Evolutionary conservation across 495 filamentous ascomycete genomes (phyloP).

Genomic region (Podospora fimiseda): DNA sequence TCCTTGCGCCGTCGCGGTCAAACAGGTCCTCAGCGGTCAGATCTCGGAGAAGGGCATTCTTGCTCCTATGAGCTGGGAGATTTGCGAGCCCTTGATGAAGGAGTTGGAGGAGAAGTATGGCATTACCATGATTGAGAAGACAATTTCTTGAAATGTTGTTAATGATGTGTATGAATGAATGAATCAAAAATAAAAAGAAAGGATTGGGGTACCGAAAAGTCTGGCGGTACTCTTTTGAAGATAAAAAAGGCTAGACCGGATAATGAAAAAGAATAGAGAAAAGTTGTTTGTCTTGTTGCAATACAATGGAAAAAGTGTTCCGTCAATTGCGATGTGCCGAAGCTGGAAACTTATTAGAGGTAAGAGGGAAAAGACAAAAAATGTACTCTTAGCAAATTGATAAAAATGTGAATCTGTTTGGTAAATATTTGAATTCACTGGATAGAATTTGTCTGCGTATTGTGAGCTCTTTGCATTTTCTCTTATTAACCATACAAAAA

Average conservation of each 20-base stretch:
- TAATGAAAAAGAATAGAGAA: no score
- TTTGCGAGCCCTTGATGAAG: conserved; percentile 65
- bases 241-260: no score
- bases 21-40: conserved; percentile 77
- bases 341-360: no score
- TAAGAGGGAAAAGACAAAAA: no score
- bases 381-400: no score
- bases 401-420: no score
- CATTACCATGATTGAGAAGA: conserved; percentile 32
- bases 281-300: no score
- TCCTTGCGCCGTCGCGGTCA: conserved; percentile 51
- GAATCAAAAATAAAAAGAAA: conserved; percentile 5
- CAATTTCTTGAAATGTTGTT: conserved; percentile 19
- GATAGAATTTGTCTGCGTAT: no score
- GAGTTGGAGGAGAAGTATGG: conserved; percentile 39
- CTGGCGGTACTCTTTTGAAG: not conserved
- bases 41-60: conserved; percentile 72
- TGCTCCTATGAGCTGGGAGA: conserved; percentile 70
- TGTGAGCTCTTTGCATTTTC: no score
- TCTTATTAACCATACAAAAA: no score
- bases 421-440: no score
- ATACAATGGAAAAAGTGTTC: no score
- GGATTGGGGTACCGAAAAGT: not conserved
- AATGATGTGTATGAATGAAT: conserved; percentile 3
- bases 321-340: not conserved